phyloP scores from a whole-genome alignment of 768 basidiomycete genomes.

The Hygrocybe punicea region DNA sequence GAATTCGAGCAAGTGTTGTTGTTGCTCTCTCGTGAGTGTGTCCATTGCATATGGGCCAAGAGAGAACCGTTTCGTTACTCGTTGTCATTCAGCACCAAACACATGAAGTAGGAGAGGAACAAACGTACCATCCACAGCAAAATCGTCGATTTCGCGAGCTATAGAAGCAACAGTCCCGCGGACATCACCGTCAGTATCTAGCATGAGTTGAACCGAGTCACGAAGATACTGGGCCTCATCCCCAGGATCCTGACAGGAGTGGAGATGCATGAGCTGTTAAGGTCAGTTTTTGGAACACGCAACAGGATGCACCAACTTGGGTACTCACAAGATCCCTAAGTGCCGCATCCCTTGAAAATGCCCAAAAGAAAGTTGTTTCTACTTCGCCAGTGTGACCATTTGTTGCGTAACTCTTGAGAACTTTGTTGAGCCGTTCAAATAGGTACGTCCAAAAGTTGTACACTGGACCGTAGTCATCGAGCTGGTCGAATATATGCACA shows the following conservation, averaged over 20 bases:
- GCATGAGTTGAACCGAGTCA: not conserved
- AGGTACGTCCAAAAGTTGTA: slow-evolving; percentile 40
- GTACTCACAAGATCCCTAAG: not conserved
- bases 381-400: slow-evolving; percentile 26
- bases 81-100: too few relatives aligned
- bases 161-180: not conserved
- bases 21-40: not conserved
- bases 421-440: slow-evolving; percentile 35
- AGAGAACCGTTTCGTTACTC: not conserved
- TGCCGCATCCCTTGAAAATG: not conserved
- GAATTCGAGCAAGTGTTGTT: not conserved
- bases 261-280: not conserved
- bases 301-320: too few relatives aligned
- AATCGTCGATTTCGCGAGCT: not conserved
- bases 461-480: slow-evolving; percentile 34
- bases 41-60: not conserved
- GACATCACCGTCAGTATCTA: not conserved
- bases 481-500: slow-evolving; percentile 25
- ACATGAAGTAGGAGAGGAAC: too few relatives aligned
- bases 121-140: too few relatives aligned
- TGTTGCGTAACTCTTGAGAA: slow-evolving; percentile 35
- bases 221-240: not conserved
- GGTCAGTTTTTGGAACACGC: too few relatives aligned
- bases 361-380: not conserved
- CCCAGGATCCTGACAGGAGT: too few relatives aligned